Conservation (phyloP, 2,329 filamentous ascomycete species). For the Alternaria ethzedia region DNA sequence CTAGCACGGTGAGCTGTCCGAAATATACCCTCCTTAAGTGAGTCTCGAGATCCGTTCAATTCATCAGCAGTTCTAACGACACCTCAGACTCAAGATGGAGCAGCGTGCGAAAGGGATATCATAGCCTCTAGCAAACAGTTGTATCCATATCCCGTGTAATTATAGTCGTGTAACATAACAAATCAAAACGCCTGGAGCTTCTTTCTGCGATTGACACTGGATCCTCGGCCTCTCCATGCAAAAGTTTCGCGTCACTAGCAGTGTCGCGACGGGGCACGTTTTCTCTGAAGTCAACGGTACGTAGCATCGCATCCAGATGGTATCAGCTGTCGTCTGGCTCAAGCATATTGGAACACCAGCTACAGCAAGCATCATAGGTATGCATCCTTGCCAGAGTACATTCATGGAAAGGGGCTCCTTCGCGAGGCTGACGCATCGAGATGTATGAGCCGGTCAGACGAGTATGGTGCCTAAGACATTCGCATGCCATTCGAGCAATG, state of each 20-base stretch:
- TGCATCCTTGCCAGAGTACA: neutral
- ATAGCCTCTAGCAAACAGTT: neutral
- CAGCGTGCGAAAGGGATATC: constrained; percentile 64
- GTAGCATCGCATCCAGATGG: too few species aligned
- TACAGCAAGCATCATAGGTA: neutral
- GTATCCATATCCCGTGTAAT: neutral
- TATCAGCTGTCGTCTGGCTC: neutral
- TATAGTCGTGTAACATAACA: neutral
- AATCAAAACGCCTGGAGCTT: neutral
- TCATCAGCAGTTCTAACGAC: constrained; percentile 14
- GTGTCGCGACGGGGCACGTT: too few species aligned
- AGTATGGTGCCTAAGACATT: neutral
- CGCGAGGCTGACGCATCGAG: neutral
- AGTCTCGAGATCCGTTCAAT: neutral
- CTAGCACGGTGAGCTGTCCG: constrained; percentile 82
- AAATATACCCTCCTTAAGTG: constrained; percentile 75
- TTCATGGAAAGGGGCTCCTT: neutral
- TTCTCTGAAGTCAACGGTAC: neutral
- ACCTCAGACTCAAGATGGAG: constrained; percentile 74
- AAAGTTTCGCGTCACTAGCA: neutral
- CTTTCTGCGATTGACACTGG: neutral
- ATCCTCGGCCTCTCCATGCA: neutral
- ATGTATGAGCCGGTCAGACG: neutral
- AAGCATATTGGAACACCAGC: neutral
- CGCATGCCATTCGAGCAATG: neutral